Evolutionary conservation across 805 yeast species (phyloP).

Genomic region (Clavispora fructus): DNA sequence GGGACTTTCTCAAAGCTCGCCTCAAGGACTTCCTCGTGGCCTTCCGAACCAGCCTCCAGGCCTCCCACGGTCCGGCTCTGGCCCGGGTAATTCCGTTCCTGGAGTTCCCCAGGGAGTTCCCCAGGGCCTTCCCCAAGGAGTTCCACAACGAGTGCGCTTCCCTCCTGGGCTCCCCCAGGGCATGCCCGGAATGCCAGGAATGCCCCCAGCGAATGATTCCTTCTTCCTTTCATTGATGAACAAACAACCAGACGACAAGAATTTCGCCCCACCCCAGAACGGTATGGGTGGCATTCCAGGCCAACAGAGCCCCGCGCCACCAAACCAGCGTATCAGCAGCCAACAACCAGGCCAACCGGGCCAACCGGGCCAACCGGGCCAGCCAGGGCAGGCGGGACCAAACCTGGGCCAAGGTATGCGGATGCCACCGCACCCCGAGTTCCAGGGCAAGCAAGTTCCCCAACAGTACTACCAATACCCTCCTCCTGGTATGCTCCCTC

Average conservation of each 20-base stretch:
- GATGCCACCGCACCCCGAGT: background rate
- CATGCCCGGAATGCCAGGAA: background rate
- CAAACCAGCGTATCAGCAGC: background rate
- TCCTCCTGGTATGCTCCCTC: constrained; percentile 20
- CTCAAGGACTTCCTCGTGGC: background rate
- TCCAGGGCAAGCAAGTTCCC: background rate
- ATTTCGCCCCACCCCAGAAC: background rate
- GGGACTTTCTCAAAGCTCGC: background rate
- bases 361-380: background rate
- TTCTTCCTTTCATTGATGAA: constrained; percentile 45
- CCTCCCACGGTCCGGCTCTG: background rate
- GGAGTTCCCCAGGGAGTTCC: too few relatives aligned
- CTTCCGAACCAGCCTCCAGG: background rate
- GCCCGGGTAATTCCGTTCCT: background rate
- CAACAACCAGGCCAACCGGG: background rate
- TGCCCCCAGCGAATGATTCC: constrained; percentile 25
- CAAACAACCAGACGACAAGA: constrained; percentile 18
- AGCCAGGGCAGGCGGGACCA: background rate
- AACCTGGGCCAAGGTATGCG: background rate
- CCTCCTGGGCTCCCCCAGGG: constrained; percentile 3
- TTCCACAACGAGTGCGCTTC: background rate
- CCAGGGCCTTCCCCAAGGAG: background rate
- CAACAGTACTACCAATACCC: constrained; percentile 1
- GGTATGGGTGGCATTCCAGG: background rate
- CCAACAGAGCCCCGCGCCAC: background rate